Evolutionary conservation across 2,329 filamentous ascomycete species (phyloP).

Genomic region (Phaeosphaeria sp.): DNA sequence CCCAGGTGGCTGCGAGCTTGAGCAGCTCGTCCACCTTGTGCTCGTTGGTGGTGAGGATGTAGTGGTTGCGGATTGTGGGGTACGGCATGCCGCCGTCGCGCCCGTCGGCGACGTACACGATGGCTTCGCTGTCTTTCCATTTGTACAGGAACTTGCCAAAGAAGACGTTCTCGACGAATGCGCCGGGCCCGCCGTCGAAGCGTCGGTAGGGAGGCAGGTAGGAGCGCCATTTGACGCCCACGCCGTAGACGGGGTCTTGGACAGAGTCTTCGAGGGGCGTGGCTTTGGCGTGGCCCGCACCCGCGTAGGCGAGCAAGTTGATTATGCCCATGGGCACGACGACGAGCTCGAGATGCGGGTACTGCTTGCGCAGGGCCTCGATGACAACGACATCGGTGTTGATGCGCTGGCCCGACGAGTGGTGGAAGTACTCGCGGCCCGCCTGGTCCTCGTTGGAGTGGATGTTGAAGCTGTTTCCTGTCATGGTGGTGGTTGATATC

Average conservation of each 20-base stretch:
- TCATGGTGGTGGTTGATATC: conserved; percentile 23
- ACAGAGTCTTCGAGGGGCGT: conserved; percentile 51
- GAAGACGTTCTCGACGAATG: conserved; percentile 46
- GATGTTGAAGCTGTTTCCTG: conserved; percentile 30
- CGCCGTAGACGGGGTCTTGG: conserved; percentile 45
- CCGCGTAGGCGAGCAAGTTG: conserved; percentile 53
- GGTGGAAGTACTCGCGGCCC: conserved; percentile 51
- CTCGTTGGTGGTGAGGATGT: conserved; percentile 50
- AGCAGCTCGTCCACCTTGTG: conserved; percentile 59
- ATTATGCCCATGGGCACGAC: conserved; percentile 43
- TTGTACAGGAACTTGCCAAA: conserved; percentile 57
- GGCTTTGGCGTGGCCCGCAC: conserved; percentile 50
- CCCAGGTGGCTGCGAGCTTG: conserved; percentile 63
- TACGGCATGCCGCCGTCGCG: conserved; percentile 47
- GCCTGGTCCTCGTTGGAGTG: conserved; percentile 44
- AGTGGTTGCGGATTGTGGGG: conserved; percentile 48
- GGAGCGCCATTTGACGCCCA: conserved; percentile 43
- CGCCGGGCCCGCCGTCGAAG: conserved; percentile 45
- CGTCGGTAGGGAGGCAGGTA: conserved; percentile 51
- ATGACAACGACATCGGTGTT: conserved; percentile 54
- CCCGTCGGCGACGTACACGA: conserved; percentile 52
- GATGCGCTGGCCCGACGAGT: conserved; percentile 52
- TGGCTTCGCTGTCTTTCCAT: conserved; percentile 53
- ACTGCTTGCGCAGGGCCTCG: conserved; percentile 54
- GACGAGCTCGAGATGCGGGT: conserved; percentile 54